phyloP scores from a whole-genome alignment of 345 rosid species.

The Mangifera indica region DNA sequence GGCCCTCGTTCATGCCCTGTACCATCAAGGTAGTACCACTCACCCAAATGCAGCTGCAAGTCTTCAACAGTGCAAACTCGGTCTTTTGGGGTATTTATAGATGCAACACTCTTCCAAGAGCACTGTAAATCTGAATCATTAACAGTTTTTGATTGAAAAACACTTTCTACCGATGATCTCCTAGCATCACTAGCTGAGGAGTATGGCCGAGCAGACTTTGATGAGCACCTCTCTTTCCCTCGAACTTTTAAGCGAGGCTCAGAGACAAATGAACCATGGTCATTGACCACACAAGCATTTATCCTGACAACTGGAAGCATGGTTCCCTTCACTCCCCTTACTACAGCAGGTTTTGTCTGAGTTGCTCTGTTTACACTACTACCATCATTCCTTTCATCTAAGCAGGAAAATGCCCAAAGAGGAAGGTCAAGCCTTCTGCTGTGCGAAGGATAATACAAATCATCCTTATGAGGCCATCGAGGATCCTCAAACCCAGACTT shows the following conservation, averaged over 20 bases:
- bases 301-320: constrained; percentile 82
- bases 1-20: constrained; percentile 95
- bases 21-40: constrained; percentile 95
- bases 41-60: constrained; percentile 85
- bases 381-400: constrained; percentile 70
- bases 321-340: constrained; percentile 75
- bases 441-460: constrained; percentile 68
- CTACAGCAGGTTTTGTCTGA: constrained; percentile 47
- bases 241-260: constrained; percentile 68
- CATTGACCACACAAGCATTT: constrained; percentile 95
- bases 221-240: constrained; percentile 64
- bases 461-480: constrained; percentile 84
- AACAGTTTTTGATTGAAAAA: constrained; percentile 45
- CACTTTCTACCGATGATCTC: constrained; percentile 57
- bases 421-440: constrained; percentile 91
- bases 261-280: constrained; percentile 77
- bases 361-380: constrained; percentile 31
- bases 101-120: constrained; percentile 45
- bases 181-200: constrained; percentile 60
- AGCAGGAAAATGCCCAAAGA: constrained; percentile 75
- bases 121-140: constrained; percentile 46
- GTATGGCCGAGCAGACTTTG: constrained; percentile 64
- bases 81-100: constrained; percentile 59
- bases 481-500: constrained; percentile 91
- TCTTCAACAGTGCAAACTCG: constrained; percentile 63